Conservation (phyloP, 495 filamentous ascomycete species). For the Stereocaulon alpinum region DNA sequence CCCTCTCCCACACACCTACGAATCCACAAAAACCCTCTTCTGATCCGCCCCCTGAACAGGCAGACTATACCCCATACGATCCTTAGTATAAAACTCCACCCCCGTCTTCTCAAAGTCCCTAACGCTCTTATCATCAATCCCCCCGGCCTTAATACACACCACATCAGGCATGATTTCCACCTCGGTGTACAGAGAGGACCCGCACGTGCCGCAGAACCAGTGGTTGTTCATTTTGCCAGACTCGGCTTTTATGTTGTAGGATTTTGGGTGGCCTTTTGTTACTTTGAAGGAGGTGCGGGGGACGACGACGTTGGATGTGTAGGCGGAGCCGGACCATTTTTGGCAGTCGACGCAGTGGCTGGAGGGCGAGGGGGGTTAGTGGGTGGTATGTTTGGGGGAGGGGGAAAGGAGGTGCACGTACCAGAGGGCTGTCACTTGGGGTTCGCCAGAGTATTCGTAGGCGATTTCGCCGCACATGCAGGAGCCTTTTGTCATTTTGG, state of each 20-base stretch:
- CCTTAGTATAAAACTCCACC: conserved; percentile 40
- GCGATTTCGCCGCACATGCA: conserved; percentile 35
- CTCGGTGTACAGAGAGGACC: conserved; percentile 36
- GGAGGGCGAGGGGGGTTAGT: background rate
- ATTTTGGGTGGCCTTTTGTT: conserved; percentile 32
- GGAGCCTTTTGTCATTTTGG: conserved; percentile 32
- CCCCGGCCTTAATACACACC: conserved; percentile 34
- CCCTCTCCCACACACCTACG: too few species aligned
- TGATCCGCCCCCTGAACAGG: conserved; percentile 36
- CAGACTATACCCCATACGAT: conserved; percentile 29
- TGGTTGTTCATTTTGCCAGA: conserved; percentile 41
- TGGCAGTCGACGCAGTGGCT: conserved; percentile 41
- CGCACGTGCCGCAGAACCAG: conserved; percentile 37
- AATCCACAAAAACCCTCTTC: conserved; percentile 24
- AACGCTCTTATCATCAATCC: conserved; percentile 30
- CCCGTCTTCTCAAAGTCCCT: conserved; percentile 25
- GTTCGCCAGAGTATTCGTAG: conserved; percentile 28
- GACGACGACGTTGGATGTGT: conserved; percentile 39
- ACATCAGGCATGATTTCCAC: conserved; percentile 40
- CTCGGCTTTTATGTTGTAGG: conserved; percentile 31
- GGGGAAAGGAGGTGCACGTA: too few species aligned
- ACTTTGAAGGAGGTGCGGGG: conserved; percentile 33
- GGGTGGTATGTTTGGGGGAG: background rate
- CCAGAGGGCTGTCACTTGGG: conserved; percentile 30
- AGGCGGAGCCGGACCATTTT: conserved; percentile 41